phyloP scores from a whole-genome alignment of 2,329 filamentous ascomycete species.

The Claviceps africana region DNA sequence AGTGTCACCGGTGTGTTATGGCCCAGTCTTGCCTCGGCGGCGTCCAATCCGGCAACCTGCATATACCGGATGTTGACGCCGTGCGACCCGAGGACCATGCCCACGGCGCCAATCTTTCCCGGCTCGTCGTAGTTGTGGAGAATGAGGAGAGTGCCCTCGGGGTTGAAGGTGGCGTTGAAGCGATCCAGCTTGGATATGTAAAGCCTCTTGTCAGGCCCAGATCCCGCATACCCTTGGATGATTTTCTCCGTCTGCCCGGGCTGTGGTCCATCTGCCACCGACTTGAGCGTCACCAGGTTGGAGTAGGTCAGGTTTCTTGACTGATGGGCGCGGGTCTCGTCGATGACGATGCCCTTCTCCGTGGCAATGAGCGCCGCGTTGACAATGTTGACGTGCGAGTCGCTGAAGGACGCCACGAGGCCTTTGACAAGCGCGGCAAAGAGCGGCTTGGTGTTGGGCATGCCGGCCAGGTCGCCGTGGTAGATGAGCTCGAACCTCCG shows the following conservation, averaged over 20 bases:
- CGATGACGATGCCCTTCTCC: constrained; percentile 65
- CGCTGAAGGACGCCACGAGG: constrained; percentile 54
- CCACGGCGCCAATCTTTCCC: constrained; percentile 71
- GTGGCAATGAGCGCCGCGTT: constrained; percentile 64
- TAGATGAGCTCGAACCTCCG: constrained; percentile 65
- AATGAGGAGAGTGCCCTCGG: constrained; percentile 61
- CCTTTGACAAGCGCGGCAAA: constrained; percentile 71
- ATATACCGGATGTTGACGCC: constrained; percentile 71
- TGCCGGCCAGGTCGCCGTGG: constrained; percentile 56
- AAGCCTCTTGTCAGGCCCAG: constrained; percentile 39
- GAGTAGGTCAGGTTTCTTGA: constrained; percentile 50
- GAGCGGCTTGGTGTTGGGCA: constrained; percentile 63
- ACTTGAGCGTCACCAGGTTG: constrained; percentile 56
- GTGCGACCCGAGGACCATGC: constrained; percentile 52
- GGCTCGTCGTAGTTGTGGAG: constrained; percentile 70
- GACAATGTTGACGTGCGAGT: constrained; percentile 64
- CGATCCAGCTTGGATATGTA: constrained; percentile 61
- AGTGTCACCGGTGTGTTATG: constrained; percentile 8
- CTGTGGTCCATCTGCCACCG: constrained; percentile 22
- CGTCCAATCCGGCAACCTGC: constrained; percentile 48
- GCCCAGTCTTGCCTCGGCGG: constrained; percentile 9
- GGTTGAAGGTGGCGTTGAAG: constrained; percentile 60
- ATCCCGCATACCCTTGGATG: constrained; percentile 50
- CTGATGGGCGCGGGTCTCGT: constrained; percentile 54
- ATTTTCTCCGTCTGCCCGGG: constrained; percentile 17